phyloP scores from a whole-genome alignment of 257 asterid species.

The Plectranthus barbatus region DNA sequence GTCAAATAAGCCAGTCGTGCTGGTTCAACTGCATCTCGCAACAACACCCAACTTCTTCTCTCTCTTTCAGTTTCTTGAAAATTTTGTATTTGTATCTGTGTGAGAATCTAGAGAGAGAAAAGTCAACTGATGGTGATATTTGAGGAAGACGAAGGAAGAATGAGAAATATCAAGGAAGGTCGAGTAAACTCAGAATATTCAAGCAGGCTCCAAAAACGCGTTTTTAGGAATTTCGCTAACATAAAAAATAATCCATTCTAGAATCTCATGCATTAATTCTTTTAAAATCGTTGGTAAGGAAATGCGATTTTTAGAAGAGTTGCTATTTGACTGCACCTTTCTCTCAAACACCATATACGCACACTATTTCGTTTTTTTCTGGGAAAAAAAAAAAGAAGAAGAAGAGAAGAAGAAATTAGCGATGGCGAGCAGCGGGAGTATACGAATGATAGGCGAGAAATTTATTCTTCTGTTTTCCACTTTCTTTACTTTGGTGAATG shows the following conservation, averaged over 20 bases:
- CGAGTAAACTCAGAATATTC: neutral
- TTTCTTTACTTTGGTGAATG: neutral
- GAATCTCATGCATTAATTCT: too few relatives aligned
- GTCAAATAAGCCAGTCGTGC: constrained; percentile 30
- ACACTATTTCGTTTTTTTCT: neutral
- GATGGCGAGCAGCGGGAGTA: constrained; percentile 50
- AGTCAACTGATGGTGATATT: constrained; percentile 33
- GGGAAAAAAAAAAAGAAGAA: too few relatives aligned
- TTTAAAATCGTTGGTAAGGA: too few relatives aligned
- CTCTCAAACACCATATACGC: neutral
- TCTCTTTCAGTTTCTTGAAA: neutral
- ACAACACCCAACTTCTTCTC: neutral
- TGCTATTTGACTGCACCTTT: neutral
- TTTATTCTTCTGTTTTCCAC: neutral
- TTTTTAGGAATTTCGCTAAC: too few relatives aligned
- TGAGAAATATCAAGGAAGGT: constrained; percentile 26
- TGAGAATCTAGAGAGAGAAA: constrained; percentile 10
- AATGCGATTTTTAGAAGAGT: neutral
- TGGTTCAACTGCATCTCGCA: neutral
- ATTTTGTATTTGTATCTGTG: too few relatives aligned
- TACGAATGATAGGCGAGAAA: constrained; percentile 69
- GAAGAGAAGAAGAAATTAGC: constrained; percentile 9
- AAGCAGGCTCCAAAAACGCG: too few relatives aligned
- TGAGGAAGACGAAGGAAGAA: neutral
- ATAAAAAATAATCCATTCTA: too few relatives aligned